Conservation (phyloP, 1,284 basidiomycete species). For the Sporisorium graminicola region DNA sequence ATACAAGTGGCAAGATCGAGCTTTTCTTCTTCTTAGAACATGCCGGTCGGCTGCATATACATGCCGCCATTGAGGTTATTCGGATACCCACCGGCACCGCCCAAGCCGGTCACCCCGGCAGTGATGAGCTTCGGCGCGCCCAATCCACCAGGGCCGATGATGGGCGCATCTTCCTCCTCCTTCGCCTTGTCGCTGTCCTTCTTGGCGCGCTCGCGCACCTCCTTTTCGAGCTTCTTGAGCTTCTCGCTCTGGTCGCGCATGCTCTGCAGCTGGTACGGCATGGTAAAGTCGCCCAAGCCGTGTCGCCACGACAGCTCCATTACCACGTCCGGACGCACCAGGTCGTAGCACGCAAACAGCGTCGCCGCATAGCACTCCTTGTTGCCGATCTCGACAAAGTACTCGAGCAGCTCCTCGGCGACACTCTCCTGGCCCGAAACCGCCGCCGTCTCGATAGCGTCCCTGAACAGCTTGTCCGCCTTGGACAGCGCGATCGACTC, state of each 20-base stretch:
- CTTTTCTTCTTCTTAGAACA: slow-evolving; percentile 31
- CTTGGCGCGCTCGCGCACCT: slow-evolving; percentile 80
- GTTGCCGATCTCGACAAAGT: slow-evolving; percentile 91
- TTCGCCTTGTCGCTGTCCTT: slow-evolving; percentile 87
- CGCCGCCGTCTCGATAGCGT: slow-evolving; percentile 93
- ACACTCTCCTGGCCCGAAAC: slow-evolving; percentile 83
- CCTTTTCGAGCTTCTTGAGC: slow-evolving; percentile 78
- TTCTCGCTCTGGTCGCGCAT: slow-evolving; percentile 71
- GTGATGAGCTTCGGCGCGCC: slow-evolving; percentile 57
- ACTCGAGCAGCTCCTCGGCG: slow-evolving; percentile 91
- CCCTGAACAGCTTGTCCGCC: slow-evolving; percentile 94
- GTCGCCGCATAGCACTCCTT: slow-evolving; percentile 96
- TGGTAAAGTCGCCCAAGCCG: slow-evolving; percentile 93
- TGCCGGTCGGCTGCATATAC: slow-evolving; percentile 48
- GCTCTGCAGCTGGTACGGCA: slow-evolving; percentile 91
- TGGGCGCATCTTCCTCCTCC: slow-evolving; percentile 73
- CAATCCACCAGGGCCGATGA: slow-evolving; percentile 50
- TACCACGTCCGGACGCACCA: slow-evolving; percentile 88
- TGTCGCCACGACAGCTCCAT: slow-evolving; percentile 96
- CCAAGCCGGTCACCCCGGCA: slow-evolving; percentile 38
- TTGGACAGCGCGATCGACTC: slow-evolving; percentile 94
- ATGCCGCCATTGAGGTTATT: slow-evolving; percentile 52
- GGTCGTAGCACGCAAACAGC: slow-evolving; percentile 91
- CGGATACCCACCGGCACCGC: slow-evolving; percentile 19
- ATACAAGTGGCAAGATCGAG: background rate